Conservation (phyloP, 2,329 filamentous ascomycete genomes). For the Paecilomyces niveus region DNA sequence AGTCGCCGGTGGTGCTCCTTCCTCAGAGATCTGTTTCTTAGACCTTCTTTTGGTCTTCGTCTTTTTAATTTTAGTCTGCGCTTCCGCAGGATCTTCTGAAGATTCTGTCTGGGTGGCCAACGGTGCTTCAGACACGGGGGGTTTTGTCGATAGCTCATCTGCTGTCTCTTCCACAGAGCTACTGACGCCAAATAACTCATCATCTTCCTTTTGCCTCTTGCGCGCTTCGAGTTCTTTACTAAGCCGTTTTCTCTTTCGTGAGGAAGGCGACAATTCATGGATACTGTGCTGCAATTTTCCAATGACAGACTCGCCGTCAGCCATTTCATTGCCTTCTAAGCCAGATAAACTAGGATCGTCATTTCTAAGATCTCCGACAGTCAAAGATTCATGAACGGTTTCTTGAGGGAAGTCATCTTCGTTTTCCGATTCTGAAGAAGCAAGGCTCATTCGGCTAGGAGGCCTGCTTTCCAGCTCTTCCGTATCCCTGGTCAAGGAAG, state of each 20-base stretch:
- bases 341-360: constrained; percentile 8
- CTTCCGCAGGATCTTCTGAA: constrained; percentile 25
- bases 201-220: constrained; percentile 78
- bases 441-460: constrained; percentile 60
- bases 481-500: constrained; percentile 64
- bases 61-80: constrained; percentile 31
- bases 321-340: constrained; percentile 8
- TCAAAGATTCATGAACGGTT: constrained; percentile 11
- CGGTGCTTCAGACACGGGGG: constrained; percentile 27
- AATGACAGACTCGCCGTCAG: constrained; percentile 15
- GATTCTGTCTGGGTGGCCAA: constrained; percentile 23
- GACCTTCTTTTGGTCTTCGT: constrained; percentile 61
- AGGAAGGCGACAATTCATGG: constrained; percentile 47
- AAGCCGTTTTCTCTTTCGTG: constrained; percentile 69
- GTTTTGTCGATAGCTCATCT: constrained; percentile 43
- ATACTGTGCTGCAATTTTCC: constrained; percentile 20
- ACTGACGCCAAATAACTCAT: constrained; percentile 66
- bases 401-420: constrained; percentile 32
- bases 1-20: constrained; percentile 51
- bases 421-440: constrained; percentile 44
- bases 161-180: constrained; percentile 47
- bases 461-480: constrained; percentile 80
- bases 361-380: constrained; percentile 14
- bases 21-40: constrained; percentile 69
- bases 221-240: constrained; percentile 61